Evolutionary conservation across 805 yeast species (phyloP).

Genomic region (Yamadazyma laniorum): DNA sequence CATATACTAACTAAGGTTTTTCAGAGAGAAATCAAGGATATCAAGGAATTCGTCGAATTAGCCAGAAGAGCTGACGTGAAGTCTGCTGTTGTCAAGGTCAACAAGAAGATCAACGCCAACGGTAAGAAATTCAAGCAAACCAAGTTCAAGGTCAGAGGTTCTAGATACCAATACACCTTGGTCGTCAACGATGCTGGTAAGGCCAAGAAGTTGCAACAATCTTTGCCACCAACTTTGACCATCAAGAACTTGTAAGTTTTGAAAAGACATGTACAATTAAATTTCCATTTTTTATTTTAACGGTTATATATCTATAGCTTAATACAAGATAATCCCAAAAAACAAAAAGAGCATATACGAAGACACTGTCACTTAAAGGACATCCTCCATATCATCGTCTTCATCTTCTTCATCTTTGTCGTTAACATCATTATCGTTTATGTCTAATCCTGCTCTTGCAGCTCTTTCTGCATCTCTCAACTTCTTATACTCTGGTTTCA

Average conservation of each 20-base stretch:
- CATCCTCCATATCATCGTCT: slow-evolving; percentile 78
- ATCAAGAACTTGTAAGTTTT: slow-evolving; percentile 49
- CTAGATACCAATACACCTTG: slow-evolving; percentile 91
- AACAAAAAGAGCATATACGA: too few species aligned
- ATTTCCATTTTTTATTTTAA: slow-evolving; percentile 1
- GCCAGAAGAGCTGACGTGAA: slow-evolving; percentile 95
- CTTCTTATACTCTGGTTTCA: slow-evolving; percentile 86
- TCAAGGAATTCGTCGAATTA: slow-evolving; percentile 95
- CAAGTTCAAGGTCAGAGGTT: slow-evolving; percentile 98
- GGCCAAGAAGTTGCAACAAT: slow-evolving; percentile 96
- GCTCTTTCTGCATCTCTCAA: slow-evolving; percentile 75
- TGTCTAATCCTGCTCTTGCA: slow-evolving; percentile 54
- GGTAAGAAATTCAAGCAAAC: slow-evolving; percentile 89
- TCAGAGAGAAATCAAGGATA: slow-evolving; percentile 79
- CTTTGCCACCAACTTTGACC: slow-evolving; percentile 91
- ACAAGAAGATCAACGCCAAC: slow-evolving; percentile 74
- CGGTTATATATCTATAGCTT: slow-evolving; percentile 6
- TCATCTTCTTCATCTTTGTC: slow-evolving; percentile 61
- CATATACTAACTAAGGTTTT: slow-evolving; percentile 8
- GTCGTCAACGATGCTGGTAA: slow-evolving; percentile 92
- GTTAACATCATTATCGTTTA: slow-evolving; percentile 39
- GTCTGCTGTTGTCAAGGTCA: slow-evolving; percentile 91
- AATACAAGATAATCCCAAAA: background rate
- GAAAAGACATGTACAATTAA: slow-evolving; percentile 12
- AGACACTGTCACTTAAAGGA: slow-evolving; percentile 18